Base-by-base conservation (phyloP, 2,329 filamentous ascomycete species). In the Ophiosphaerella herpotricha region DNA sequence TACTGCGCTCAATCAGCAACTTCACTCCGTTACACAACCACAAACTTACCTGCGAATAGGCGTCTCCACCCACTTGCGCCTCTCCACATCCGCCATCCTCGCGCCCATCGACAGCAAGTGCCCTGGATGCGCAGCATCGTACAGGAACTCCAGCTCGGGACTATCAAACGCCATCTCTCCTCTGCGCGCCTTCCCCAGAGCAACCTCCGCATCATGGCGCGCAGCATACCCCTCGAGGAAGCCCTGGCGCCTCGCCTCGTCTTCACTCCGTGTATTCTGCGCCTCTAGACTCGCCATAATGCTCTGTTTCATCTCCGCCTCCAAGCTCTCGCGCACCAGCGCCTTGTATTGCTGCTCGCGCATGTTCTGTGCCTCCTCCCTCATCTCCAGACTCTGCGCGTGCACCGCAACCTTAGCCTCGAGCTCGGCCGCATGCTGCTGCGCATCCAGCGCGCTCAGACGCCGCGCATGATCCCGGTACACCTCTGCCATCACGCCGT, bases 171-270 rank as follows among this genome's bases (percentile, higher is more conserved):
- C 2, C 6, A 67, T 45, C 0, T 14, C 32, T 1, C 66, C 67
- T 11, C 50, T 48, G 2, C 49, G 58, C 7, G 65, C 4, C 1
- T 57, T 50, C 21, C 40, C 43, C 13, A 67, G 14, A 1, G 48
- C 32, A 0, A 42, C 29, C 23, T 57, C 52, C 4, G 56, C 34
- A 11, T 42, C 45, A 16, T 51, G 49, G 21, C 58, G 63, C 2
- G 51, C 51, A 2, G 42, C 36, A 11, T 67, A 70, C 0, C 67
- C 67, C 7, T 63, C 42, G 2, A 63, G 26, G 16, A 61, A 68
- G 0, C 43, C 50, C 0, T 26, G 32, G 14, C 55, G 31, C 2
- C 29, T 34, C 0, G 42, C 44, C 9, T 52, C 39, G 0, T 54
- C 42, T 2, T 21, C 14, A 52, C 37, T 23, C 52, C 44, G 0